A percentile compares a stretch with the other conserved stretches of the same genome.
These are phyloP conservation scores for Fragaria vesca DNA, from an alignment of 306 rosid genomes.

Conservation along the genomic window DNA sequence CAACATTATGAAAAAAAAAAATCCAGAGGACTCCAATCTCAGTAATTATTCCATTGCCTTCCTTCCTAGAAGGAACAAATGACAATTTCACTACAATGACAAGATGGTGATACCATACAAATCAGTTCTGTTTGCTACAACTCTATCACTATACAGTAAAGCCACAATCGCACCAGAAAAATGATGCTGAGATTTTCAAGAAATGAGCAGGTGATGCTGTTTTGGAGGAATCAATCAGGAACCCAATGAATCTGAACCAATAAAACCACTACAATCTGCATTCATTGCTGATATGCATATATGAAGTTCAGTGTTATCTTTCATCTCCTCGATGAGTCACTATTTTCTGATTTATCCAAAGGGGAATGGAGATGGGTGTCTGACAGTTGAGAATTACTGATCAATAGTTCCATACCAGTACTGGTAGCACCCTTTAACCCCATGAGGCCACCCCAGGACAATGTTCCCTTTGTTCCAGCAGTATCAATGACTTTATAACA, in stretches of 20 bases:
- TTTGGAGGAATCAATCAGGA: background rate
- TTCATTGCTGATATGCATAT: background rate
- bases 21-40: background rate
- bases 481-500: background rate
- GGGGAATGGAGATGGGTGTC: background rate
- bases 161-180: background rate
- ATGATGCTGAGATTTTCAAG: background rate
- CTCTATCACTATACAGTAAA: constrained; percentile 13
- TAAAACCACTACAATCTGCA: background rate
- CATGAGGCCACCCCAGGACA: background rate
- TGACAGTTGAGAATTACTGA: background rate
- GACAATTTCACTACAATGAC: background rate
- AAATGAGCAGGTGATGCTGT: background rate
- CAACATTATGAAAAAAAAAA: background rate
- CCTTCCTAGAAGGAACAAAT: background rate
- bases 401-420: background rate
- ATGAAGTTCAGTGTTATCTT: background rate
- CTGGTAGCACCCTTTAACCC: background rate
- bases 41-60: background rate
- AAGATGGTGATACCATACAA: background rate
- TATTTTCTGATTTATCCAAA: background rate
- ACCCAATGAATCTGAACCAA: background rate
- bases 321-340: background rate
- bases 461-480: background rate
- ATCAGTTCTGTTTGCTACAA: background rate